Percentiles rank a stretch among this genome's conserved stretches.
Conservation (phyloP, 768 basidiomycete genomes). For the Polyporus arcularius region DNA sequence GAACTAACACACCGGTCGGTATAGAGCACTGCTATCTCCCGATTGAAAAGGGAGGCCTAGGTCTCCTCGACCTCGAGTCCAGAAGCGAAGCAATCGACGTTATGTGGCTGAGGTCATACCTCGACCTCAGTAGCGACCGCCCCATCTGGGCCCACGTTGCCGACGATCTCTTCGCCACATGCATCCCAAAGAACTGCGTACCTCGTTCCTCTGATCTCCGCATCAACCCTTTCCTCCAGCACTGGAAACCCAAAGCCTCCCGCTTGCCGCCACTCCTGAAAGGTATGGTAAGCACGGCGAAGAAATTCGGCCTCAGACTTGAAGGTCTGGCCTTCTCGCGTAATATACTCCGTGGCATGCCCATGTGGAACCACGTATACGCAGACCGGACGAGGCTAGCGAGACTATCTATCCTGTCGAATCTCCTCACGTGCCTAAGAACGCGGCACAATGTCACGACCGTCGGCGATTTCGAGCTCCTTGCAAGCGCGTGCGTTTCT, state of each 20-base stretch:
- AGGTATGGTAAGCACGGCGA: too few species aligned
- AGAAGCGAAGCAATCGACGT: constrained; percentile 20
- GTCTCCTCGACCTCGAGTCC: background rate
- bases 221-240: constrained; percentile 4
- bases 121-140: background rate
- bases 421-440: background rate
- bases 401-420: too few species aligned
- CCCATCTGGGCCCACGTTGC: constrained; percentile 17
- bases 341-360: too few species aligned
- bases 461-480: background rate
- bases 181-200: background rate
- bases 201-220: background rate
- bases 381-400: too few species aligned
- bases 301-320: too few species aligned
- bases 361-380: too few species aligned
- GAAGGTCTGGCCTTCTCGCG: too few species aligned
- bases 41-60: background rate
- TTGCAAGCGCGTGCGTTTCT: background rate
- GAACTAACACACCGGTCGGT: background rate
- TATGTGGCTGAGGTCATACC: constrained; percentile 17
- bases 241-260: background rate
- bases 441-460: background rate
- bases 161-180: constrained; percentile 5
- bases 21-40: background rate
- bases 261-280: background rate